Conservation (phyloP, 169 alveolate genomes). For the Eimeria maxima region DNA sequence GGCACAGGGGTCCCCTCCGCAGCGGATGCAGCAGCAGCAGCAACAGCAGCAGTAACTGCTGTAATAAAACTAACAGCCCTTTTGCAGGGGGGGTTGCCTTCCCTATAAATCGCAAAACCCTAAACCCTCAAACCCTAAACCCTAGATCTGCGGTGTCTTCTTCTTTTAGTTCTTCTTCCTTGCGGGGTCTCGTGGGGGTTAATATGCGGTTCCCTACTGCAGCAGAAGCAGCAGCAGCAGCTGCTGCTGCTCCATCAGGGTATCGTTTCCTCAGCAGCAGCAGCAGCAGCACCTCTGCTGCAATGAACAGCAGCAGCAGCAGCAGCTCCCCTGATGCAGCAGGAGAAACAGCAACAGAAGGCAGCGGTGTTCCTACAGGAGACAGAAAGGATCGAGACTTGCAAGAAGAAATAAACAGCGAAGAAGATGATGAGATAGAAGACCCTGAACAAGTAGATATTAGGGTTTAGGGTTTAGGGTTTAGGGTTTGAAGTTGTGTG, state of each 20-base stretch:
- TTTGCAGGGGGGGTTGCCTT: neutral
- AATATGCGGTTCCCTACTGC: neutral
- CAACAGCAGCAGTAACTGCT: constrained; percentile 23
- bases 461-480: constrained; percentile 13
- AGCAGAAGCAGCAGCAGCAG: neutral
- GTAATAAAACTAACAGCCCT: neutral
- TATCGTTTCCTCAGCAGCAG: neutral
- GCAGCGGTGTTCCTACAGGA: neutral
- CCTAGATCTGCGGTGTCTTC: neutral
- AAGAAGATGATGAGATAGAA: neutral
- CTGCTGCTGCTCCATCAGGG: neutral
- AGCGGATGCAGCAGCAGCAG: constrained; percentile 22
- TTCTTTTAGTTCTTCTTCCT: neutral
- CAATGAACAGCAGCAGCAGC: too few species aligned
- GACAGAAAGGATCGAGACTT: neutral
- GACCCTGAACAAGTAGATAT: neutral
- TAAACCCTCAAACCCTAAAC: constrained; percentile 19
- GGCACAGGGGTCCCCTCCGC: neutral
- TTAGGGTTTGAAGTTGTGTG: neutral
- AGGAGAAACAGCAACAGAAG: neutral
- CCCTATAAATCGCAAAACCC: neutral
- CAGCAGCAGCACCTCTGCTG: neutral
- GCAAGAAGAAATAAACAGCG: neutral
- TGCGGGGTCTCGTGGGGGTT: constrained; percentile 1
- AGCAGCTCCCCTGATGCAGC: neutral